Conservation (phyloP, 331 rosid species). For the Acacia pycnantha region DNA sequence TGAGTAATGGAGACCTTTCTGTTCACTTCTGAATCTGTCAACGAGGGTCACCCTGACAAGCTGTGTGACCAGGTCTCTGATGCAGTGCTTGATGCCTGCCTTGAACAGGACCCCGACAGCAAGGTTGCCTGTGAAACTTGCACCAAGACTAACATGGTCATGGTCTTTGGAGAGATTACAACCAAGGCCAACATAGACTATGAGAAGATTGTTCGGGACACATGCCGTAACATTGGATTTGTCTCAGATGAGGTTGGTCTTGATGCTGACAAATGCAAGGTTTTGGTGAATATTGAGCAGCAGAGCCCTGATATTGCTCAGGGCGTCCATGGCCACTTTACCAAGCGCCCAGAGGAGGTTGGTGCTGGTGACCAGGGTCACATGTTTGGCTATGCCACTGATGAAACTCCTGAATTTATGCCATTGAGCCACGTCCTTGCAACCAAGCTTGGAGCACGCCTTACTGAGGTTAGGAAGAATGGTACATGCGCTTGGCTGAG, state of each 20-base stretch:
- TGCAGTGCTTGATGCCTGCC: constrained; percentile 80
- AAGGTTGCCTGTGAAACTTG: constrained; percentile 80
- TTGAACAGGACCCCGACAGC: constrained; percentile 69
- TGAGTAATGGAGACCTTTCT: constrained; percentile 69
- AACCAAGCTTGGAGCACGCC: constrained; percentile 69
- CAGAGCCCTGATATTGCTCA: constrained; percentile 80
- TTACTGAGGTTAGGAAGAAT: constrained; percentile 66
- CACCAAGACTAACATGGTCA: constrained; percentile 74
- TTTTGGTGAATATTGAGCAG: constrained; percentile 71
- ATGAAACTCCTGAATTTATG: constrained; percentile 70
- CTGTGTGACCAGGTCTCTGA: constrained; percentile 76
- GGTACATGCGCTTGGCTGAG: constrained; percentile 72
- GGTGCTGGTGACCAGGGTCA: constrained; percentile 83
- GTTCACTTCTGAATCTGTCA: constrained; percentile 75
- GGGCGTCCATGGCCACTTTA: constrained; percentile 76
- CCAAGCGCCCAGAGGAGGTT: constrained; percentile 76
- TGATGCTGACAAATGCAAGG: constrained; percentile 76
- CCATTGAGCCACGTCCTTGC: constrained; percentile 72
- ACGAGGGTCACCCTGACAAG: constrained; percentile 91
- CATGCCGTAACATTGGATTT: constrained; percentile 68
- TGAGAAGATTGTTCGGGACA: constrained; percentile 70
- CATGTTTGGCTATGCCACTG: constrained; percentile 77
- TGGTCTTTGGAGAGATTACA: constrained; percentile 77
- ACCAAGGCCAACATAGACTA: constrained; percentile 66
- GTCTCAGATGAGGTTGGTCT: constrained; percentile 70